Base-by-base conservation (phyloP, 2,329 filamentous ascomycete species). In the Fusarium bactridioides region DNA sequence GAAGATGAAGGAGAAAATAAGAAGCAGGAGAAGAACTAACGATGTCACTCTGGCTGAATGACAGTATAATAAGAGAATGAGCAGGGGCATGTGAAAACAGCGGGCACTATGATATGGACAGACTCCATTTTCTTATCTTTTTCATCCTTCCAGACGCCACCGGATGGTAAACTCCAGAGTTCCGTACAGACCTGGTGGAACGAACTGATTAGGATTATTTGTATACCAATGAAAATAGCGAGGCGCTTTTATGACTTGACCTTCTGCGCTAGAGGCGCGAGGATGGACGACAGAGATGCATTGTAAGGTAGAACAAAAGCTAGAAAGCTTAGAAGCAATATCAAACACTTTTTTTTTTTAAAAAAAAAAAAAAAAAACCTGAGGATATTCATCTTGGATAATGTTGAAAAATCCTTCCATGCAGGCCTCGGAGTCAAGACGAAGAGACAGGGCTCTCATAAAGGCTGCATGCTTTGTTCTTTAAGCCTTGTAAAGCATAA, bases 141-240 rank as follows among this genome's bases (percentile, higher is more conserved):
- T 16, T 67, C 51, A 59, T 58, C 43, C 40, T 61, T 37, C 31
- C 48, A 41, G 45, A 44, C 35, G 58, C 43, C 29, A 29, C 44
- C 60, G 57, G 58, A 71, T 61, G 62, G 51, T 37, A 51, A 37
- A 57, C 37, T 23, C 56, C 51, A 55, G 31, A 64, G 37, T 43
- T 45, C 53, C 25, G 45, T 51, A 48, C 56, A 37, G 56, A 61
- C 29, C 35, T 37, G 57, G 70, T 62, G 53, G 57, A 53, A 48
- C 51, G 53, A 56, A 41, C 29, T 59, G 58, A 63, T 38, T 15
- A 41, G 50, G 55, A 71, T 67, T 71, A 18, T 29, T 56, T 69
- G 66, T 69, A 73, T 73, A 73, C 58, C 70, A 72, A 62, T 63
- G 62, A 21, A 62, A 73, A 72, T 31, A 74, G 71, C 71, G 68